A percentile compares a stretch with the other conserved stretches of the same genome.
These are phyloP conservation scores for Monascus purpureus DNA, from an alignment of 495 filamentous ascomycete species.

Conservation along the genomic window DNA sequence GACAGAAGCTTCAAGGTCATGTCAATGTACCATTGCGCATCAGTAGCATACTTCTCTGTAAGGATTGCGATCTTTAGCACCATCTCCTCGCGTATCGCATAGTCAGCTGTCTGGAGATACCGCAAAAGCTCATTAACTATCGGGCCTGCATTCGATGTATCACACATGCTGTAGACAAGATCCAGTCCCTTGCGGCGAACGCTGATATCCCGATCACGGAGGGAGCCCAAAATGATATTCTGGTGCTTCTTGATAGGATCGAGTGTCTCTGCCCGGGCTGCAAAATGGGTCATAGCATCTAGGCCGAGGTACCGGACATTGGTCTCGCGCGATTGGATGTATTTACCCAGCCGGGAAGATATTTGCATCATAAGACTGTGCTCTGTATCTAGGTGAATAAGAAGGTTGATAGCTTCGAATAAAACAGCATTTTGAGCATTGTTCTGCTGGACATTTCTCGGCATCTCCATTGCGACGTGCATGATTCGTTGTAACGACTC, in stretches of 20 bases:
- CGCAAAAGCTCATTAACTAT: slow-evolving; percentile 90
- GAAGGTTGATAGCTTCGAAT: slow-evolving; percentile 97
- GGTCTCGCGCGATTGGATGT: slow-evolving; percentile 92
- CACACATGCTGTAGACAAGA: slow-evolving; percentile 98
- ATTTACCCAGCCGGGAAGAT: slow-evolving; percentile 83
- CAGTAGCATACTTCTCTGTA: slow-evolving; percentile 96
- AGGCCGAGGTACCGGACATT: slow-evolving; percentile 95
- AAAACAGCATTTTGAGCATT: slow-evolving; percentile 97
- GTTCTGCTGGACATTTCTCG: slow-evolving; percentile 98
- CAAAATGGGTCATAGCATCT: slow-evolving; percentile 97
- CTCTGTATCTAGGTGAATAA: slow-evolving; percentile 97
- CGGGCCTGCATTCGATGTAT: slow-evolving; percentile 74
- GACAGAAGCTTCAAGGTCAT: slow-evolving; percentile 90
- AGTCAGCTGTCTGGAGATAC: slow-evolving; percentile 93
- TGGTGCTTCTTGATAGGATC: slow-evolving; percentile 98
- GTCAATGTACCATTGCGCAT: slow-evolving; percentile 98
- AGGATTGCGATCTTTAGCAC: slow-evolving; percentile 96
- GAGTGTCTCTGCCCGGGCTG: slow-evolving; percentile 83
- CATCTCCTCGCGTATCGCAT: slow-evolving; percentile 97
- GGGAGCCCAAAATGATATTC: slow-evolving; percentile 82
- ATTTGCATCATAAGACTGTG: slow-evolving; percentile 94
- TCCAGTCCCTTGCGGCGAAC: slow-evolving; percentile 92
- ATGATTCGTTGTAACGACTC: slow-evolving; percentile 84
- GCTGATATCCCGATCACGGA: slow-evolving; percentile 93
- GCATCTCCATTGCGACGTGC: slow-evolving; percentile 78